Base-by-base conservation (phyloP, 495 filamentous ascomycete genomes). In the Penicillium salamii region DNA sequence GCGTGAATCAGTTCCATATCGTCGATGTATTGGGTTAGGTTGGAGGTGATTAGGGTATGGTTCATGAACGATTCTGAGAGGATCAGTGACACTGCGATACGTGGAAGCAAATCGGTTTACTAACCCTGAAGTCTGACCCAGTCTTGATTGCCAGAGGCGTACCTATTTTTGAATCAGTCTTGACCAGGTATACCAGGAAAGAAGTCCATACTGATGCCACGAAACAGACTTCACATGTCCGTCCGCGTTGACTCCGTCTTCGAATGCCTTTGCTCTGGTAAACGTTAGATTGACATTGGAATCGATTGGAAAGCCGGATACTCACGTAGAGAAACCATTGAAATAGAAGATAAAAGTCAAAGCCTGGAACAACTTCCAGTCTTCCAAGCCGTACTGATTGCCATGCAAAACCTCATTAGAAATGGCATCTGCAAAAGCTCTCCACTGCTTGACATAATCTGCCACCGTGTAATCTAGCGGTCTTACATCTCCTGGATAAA, bases 161-260 rank as follows among this genome's bases (percentile, higher is more conserved):
- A 54, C 40, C 52, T 54, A 32, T 1, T 28, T 28, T 12, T 19
- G 13, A 13, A 31, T 32, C 3, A 31, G 41, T 2, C 3, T 5
- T 9, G 5, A 1, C 7, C 8, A 20, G 8, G n/a, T 5, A 45
- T 2, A 39, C 11, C 0, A 3, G 24, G 26, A 32, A n/a, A 7
- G 42, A 11, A 26, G 17, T 14, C n/a, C 52, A 33, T 43, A 53
- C 50, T 57, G 54, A 18, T 57, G 54, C n/a, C 28, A 38, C 13
- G 54, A 57, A 7, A 57, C 49, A 1, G 41, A 41, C 17, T 57
- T 57, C 7, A 57, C 46, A 41, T 57, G 54, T 5, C 54, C 54
- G 19, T 40, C 45, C 7, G 13, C 18, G 31, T 46, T 40, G 26
- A 57, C 46, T 0, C 54, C 54, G 24, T 57, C 44, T 9, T 42